Conservation (phyloP, 1,139 yeast genomes). For the Blastobotrys elegans region DNA sequence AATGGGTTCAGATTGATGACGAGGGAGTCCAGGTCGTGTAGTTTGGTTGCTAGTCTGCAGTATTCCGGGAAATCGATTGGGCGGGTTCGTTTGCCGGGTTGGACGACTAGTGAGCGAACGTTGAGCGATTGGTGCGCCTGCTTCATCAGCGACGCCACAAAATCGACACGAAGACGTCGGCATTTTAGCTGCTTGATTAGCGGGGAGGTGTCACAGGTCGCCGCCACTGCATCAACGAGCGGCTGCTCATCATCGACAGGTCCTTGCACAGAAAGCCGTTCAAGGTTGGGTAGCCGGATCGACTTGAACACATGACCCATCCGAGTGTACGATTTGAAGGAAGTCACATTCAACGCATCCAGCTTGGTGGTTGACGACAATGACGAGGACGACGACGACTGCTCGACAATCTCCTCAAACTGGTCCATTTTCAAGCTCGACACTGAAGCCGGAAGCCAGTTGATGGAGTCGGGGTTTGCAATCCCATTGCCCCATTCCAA, state of each 20-base stretch:
- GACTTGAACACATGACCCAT: conserved; percentile 14
- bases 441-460: conserved; percentile 16
- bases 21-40: conserved; percentile 2
- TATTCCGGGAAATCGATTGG: conserved; percentile 11
- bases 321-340: conserved; percentile 16
- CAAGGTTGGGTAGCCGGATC: conserved; percentile 14
- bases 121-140: not conserved
- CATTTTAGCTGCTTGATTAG: conserved; percentile 14
- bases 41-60: conserved; percentile 10
- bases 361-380: not conserved
- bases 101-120: conserved; percentile 12
- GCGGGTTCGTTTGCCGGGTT: conserved; percentile 11
- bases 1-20: conserved; percentile 9
- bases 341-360: conserved; percentile 13
- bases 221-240: conserved; percentile 10
- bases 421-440: conserved; percentile 14
- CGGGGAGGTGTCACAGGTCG: conserved; percentile 11
- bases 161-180: conserved; percentile 13
- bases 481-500: conserved; percentile 16
- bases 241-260: conserved; percentile 16
- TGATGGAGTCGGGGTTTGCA: conserved; percentile 6
- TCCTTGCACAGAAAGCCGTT: conserved; percentile 15
- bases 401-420: conserved; percentile 8
- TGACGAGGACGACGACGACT: no score
- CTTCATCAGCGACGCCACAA: conserved; percentile 12